Evolutionary conservation across 2,329 filamentous ascomycete genomes (phyloP).

Genomic region (Neofusicoccum laricinum): DNA sequence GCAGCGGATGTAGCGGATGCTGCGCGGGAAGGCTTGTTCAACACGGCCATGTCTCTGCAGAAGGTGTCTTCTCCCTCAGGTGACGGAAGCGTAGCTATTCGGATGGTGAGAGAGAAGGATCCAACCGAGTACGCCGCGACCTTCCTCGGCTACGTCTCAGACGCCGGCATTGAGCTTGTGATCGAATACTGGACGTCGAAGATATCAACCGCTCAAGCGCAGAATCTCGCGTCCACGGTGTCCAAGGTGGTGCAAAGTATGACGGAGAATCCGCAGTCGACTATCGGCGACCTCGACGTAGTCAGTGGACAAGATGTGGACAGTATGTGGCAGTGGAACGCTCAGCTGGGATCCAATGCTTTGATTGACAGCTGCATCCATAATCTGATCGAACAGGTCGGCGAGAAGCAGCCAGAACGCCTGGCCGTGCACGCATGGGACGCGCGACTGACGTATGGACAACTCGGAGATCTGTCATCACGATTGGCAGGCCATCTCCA

Average conservation of each 20-base stretch:
- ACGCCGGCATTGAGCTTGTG: not conserved
- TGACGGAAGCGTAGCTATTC: not conserved
- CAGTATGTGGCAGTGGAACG: constrained; percentile 50
- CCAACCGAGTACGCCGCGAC: not conserved
- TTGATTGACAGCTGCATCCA: constrained; percentile 47
- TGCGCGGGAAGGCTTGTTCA: constrained; percentile 37
- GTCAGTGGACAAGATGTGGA: constrained; percentile 39
- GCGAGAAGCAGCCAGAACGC: constrained; percentile 32
- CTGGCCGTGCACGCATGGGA: constrained; percentile 24
- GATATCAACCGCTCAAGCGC: not conserved
- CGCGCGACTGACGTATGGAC: not conserved
- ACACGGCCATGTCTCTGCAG: constrained; percentile 43
- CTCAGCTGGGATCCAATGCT: constrained; percentile 38
- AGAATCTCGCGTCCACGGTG: not conserved
- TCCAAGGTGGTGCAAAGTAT: not conserved
- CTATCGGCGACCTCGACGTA: constrained; percentile 34
- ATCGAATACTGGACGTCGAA: constrained; percentile 5
- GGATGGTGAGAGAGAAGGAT: not conserved
- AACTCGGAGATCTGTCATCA: constrained; percentile 12
- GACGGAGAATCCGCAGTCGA: constrained; percentile 30
- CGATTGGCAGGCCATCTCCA: constrained; percentile 25
- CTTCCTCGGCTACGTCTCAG: constrained; percentile 1
- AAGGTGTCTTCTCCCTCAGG: not conserved
- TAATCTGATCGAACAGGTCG: constrained; percentile 43
- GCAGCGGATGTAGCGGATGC: constrained; percentile 28